Conservation (phyloP, 257 asterid species). For the Dorcoceras hygrometricum region DNA sequence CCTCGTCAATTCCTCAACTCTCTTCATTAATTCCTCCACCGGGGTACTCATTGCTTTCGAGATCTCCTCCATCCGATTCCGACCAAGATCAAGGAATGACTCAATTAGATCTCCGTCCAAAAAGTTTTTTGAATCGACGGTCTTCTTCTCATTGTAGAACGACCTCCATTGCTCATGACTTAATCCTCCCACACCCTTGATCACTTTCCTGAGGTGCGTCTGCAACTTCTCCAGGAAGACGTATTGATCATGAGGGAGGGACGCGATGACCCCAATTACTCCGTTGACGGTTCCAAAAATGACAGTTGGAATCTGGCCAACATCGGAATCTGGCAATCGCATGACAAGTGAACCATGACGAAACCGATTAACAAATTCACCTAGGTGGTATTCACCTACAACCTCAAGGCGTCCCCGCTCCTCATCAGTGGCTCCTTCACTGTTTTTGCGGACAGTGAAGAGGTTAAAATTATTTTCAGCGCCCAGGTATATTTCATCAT, state of each 20-base stretch:
- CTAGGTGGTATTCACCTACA: constrained; percentile 96
- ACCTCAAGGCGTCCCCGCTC: constrained; percentile 98
- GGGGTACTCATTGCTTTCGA: constrained; percentile 62
- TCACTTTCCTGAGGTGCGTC: constrained; percentile 66
- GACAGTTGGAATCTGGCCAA: constrained; percentile 89
- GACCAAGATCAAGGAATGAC: constrained; percentile 78
- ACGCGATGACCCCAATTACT: constrained; percentile 85
- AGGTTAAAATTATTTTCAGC: constrained; percentile 87
- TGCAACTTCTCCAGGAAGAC: constrained; percentile 82
- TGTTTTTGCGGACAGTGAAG: constrained; percentile 83
- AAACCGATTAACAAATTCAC: constrained; percentile 88
- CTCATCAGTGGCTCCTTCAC: constrained; percentile 97
- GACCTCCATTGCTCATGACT: constrained; percentile 98
- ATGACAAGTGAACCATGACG: constrained; percentile 93
- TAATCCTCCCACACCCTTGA: constrained; percentile 94
- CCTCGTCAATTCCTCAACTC: constrained; percentile 96
- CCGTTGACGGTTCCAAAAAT: constrained; percentile 96
- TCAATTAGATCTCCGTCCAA: constrained; percentile 93
- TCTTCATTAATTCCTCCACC: constrained; percentile 91
- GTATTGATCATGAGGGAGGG: constrained; percentile 83
- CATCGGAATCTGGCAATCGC: constrained; percentile 92
- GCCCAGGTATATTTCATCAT: constrained; percentile 87
- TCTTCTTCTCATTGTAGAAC: constrained; percentile 84
- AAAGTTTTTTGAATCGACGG: constrained; percentile 71
- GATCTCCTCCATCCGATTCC: constrained; percentile 79